Base-by-base conservation (phyloP, 805 yeast genomes). In the Hagleromyces aurorensis region DNA sequence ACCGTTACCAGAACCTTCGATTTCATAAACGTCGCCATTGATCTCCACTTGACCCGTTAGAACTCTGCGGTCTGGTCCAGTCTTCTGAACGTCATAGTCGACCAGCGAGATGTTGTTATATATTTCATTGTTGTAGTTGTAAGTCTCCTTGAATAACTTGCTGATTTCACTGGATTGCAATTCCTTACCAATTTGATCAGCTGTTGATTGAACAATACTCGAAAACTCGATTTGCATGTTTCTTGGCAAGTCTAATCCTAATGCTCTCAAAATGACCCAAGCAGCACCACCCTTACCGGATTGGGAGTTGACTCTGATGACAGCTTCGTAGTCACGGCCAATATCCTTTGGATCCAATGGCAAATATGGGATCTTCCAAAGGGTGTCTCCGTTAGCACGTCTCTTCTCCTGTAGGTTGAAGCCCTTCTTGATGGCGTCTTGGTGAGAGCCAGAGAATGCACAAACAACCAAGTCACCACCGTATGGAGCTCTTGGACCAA, bases 251-350 rank as follows among this genome's bases (percentile, higher is more conserved):
- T 79, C 89, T 43, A 79, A 62, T 38, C 83, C 86, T 44, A 78
- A 60, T 18, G 80, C 64, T 59, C 82, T 68, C 49, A 77, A 69
- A 39, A 79, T 67, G 33, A 79, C 74, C 89, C 89, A 79, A 13
- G 87, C 84, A 25, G 87, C 84, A 57, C 89, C 89, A 52, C 89
- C 89, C 57, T 79, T 79, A 57, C 89, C 89, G n/a, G 84, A 75
- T 61, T 79, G 89, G 13, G 89, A 79, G 62, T 79, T 79, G 48
- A 79, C 87, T 65, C 89, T 69, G 51, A 79, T 79, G 35, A 79
- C 82, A 32, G 86, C 87, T 61, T 79, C 89, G 55, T 79, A 79
- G 44, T 69, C 78, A 64, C 85, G 69, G 33, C 89, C 89, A 44
- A 79, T 74, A 55, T 79, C 89, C 58, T 75, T 67, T 46, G 89